Evolutionary conservation across 139 green algal genomes (phyloP).

Genomic region (Chara braunii): DNA sequence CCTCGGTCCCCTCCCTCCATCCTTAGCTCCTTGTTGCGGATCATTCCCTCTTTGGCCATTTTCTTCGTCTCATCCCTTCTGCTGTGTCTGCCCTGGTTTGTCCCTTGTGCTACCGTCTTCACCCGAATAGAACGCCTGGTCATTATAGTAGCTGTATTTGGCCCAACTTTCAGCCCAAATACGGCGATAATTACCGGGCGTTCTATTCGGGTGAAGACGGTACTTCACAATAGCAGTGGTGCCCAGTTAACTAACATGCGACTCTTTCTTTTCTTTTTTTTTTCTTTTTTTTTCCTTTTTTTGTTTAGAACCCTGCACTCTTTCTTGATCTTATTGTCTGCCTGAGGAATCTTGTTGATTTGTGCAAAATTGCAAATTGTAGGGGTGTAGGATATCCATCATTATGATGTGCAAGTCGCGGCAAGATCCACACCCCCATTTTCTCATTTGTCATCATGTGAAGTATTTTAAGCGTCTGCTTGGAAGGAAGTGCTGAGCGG

Average conservation of each 20-base stretch:
- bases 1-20: neutral
- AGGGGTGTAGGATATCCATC: neutral
- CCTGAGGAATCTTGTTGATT: neutral
- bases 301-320: neutral
- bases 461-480: neutral
- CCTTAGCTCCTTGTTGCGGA: neutral
- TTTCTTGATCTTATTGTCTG: neutral
- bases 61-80: neutral
- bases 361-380: conserved; percentile 1
- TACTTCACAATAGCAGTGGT: no score
- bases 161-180: no score
- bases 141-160: neutral
- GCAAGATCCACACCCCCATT: neutral
- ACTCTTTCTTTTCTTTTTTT: neutral
- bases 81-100: neutral
- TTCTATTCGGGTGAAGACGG: no score
- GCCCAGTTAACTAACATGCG: no score
- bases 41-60: neutral
- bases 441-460: neutral
- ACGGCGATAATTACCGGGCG: no score
- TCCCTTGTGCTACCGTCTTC: neutral
- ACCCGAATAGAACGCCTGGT: neutral
- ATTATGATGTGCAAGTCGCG: neutral
- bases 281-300: neutral
- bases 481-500: neutral